Conservation (phyloP, 441 rosid species). For the Macaranga tanarius region DNA sequence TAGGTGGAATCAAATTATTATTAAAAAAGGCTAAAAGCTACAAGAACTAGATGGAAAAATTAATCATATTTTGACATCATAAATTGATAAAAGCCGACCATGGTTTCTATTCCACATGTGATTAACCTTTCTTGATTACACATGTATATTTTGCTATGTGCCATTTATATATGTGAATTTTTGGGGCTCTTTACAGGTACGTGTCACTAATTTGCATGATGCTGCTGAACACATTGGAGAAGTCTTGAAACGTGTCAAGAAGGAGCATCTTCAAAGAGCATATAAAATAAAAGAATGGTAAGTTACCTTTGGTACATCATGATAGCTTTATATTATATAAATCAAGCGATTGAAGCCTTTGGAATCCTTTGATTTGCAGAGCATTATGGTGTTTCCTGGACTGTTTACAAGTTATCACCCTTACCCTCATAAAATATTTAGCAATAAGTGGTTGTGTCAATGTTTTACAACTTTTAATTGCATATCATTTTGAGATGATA, state of each 20-base stretch:
- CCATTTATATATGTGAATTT: background rate
- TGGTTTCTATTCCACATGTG: background rate
- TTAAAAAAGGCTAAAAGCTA: background rate
- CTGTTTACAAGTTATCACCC: no score
- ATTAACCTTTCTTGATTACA: background rate
- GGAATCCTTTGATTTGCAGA: background rate
- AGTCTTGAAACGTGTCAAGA: slow-evolving; percentile 87
- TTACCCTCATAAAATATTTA: no score
- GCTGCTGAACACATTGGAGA: slow-evolving; percentile 94
- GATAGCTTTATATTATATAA: background rate
- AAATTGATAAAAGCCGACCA: background rate
- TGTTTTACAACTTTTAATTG: background rate
- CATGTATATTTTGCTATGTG: background rate
- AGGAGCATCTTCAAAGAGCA: slow-evolving; percentile 82
- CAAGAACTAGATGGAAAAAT: background rate
- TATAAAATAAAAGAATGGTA: slow-evolving; percentile 85
- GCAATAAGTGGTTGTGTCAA: no score
- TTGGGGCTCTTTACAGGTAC: slow-evolving; percentile 46
- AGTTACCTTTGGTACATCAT: slow-evolving; percentile 20
- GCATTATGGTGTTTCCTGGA: no score
- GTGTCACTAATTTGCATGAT: slow-evolving; percentile 84
- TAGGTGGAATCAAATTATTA: background rate
- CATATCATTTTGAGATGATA: no score
- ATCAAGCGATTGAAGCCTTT: background rate
- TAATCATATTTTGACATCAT: background rate